Evolutionary conservation across 1,139 yeast species (phyloP), one percentile per base, ranked within the genome.

Genomic region (Waltiozyma solani): DNA sequence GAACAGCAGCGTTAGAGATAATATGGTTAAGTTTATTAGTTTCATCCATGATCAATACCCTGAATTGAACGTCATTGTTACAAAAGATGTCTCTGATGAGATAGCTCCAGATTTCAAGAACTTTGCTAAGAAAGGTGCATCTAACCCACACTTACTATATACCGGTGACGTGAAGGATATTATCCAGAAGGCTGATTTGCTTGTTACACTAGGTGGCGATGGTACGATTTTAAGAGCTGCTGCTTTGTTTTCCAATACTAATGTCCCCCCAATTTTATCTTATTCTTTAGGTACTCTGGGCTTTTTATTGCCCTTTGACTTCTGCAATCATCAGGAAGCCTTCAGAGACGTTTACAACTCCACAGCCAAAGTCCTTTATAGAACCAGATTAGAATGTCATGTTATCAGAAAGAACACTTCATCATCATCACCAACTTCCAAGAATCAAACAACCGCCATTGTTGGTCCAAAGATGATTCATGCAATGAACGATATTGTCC

Each of bases 251-350:
- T 76, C 77, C 44, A 77, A 77, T 51, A 69, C 69, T 8, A 62
- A 63, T 34, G 95, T 86, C 3, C 96, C 96, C 1, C 98, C 97
- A 0, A 84, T 89, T 0, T 62, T 89, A 37, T 79, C 95, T 33
- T 87, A 86, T 57, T 84, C 96, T 1, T 63, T 89, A 63, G 98
- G 98, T 0, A 87, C 97, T 0, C 60, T 89, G 32, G 98, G 98
- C 19, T 89, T 89, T 54, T 61, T 89, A 32, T 66, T 89, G 36
- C 98, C 98, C 1, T 89, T 86, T 59, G 85, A 85, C 57, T 80
- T 84, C 54, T 60, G 62, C 20, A 77, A 73, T 38, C 74, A 75
- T 52, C 62, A 63, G 33, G 63, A 64, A n/a, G 80, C 86, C 0
- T 85, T 89, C 53, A 61, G 67, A 24, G 61, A 65, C 41, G 89